phyloP scores from a whole-genome alignment of 257 asterid genomes.

The Leptodermis oblonga region DNA sequence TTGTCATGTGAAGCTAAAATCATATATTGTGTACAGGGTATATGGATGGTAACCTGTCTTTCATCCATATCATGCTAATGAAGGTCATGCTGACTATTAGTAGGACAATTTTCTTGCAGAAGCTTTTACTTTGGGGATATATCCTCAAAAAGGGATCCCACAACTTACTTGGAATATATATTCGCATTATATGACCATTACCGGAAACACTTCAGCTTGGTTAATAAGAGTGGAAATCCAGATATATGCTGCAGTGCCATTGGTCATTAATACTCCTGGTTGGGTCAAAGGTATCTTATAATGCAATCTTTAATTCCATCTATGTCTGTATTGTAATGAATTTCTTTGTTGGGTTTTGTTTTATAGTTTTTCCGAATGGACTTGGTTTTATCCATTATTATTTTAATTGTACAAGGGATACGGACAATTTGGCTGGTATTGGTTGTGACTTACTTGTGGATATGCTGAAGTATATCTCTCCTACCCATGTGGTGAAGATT shows the following conservation, averaged over 20 bases:
- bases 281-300: conserved; percentile 87
- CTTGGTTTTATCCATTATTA: conserved; percentile 1
- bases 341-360: background rate
- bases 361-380: background rate
- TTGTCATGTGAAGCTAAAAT: conserved; percentile 3
- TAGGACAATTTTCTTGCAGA: conserved; percentile 40
- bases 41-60: background rate
- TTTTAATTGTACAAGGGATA: background rate
- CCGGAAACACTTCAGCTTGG: conserved; percentile 31
- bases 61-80: no score
- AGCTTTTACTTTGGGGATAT: conserved; percentile 90
- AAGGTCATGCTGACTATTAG: background rate
- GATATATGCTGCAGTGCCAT: conserved; percentile 53
- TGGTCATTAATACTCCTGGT: conserved; percentile 89
- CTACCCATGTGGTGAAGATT: conserved; percentile 80
- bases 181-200: conserved; percentile 64
- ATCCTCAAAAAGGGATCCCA: conserved; percentile 87
- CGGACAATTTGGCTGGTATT: conserved; percentile 49
- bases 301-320: conserved; percentile 11
- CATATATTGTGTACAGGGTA: background rate
- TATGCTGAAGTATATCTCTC: conserved; percentile 66
- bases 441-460: conserved; percentile 84
- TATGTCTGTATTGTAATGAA: conserved; percentile 7
- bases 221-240: conserved; percentile 23
- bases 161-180: conserved; percentile 53